Evolutionary conservation across 202 grass and related monocot genomes (phyloP), one percentile per base, ranked within the genome.

Genomic region (Elaeis oleifera): DNA sequence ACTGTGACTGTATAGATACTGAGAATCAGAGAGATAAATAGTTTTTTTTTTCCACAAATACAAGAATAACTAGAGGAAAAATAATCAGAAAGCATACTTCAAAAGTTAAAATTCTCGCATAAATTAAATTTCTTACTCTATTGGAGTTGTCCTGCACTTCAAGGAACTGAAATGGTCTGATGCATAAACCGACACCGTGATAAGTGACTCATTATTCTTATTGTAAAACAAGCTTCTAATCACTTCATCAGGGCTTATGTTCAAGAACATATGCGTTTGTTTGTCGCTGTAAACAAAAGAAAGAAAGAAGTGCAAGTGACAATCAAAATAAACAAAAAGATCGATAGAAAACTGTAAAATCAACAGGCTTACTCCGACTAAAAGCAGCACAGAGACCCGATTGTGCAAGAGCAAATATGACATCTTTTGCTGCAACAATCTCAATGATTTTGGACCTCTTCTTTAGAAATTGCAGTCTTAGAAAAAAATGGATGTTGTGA

Each of bases 181-280:
- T 66, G 80, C 86, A 50, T 89, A 89, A 70, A 89, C 81, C 60
- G 86, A 89, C 67, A 89, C 78, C 0, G 86, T 84, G 78, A 89
- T 84, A 71, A 89, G 81, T 23, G 86, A 89, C 29, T 84, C 86
- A 2, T 89, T 84, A 72, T 89, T 89, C 74, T 89, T 84, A 52
- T 89, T 89, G 53, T 89, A 84, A 78, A 89, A 89, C 76, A 89
- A 69, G 66, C 81, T 89, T 75, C 81, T 76, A 63, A 89, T 89
- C 72, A 89, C 81, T 67, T 89, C 86, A 79, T 85, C 81, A 11
- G 78, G 78, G 59, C 86, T 81, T 84, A 84, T 79, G 78, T 89
- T 89, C 78, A 89, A 81, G 69, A 81, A 78, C 86, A 89, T 70
- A 89, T 89, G n/a, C 71, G 78, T 52, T 84, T 81, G 71, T 89